A percentile compares a stretch with the other conserved stretches of the same genome.
phyloP scores from a whole-genome alignment of 1,284 basidiomycete species.

The Leccinum ponderosum region DNA sequence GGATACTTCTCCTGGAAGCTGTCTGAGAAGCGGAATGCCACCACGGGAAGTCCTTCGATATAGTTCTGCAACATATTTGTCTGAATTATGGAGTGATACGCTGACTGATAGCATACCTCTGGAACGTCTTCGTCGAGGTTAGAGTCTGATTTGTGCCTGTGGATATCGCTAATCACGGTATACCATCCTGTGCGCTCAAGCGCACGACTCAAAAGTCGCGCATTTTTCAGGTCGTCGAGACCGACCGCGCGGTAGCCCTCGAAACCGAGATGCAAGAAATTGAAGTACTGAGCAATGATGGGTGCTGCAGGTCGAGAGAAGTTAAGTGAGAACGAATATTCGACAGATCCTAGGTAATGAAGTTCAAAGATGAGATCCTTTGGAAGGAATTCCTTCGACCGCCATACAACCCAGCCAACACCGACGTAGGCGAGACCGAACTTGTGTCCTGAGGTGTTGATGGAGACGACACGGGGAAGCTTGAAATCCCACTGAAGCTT shows the following conservation, averaged over 20 bases:
- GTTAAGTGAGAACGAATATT: constrained; percentile 88
- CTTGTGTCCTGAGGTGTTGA: constrained; percentile 90
- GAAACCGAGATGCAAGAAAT: constrained; percentile 83
- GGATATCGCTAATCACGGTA: constrained; percentile 72
- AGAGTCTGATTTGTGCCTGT: constrained; percentile 40
- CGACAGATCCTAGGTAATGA: constrained; percentile 71
- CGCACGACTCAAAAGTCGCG: constrained; percentile 82
- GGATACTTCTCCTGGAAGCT: constrained; percentile 70
- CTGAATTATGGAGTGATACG: constrained; percentile 6
- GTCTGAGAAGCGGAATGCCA: constrained; percentile 89
- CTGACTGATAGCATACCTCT: constrained; percentile 45
- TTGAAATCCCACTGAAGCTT: constrained; percentile 86
- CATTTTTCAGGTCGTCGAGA: constrained; percentile 79
- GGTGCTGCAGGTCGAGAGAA: constrained; percentile 91
- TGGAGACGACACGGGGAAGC: constrained; percentile 84
- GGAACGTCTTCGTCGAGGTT: constrained; percentile 49
- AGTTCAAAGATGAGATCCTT: constrained; percentile 94
- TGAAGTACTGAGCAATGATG: constrained; percentile 93
- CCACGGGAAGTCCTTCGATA: constrained; percentile 83
- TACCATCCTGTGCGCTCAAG: constrained; percentile 82
- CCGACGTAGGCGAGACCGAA: constrained; percentile 88
- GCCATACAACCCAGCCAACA: constrained; percentile 88
- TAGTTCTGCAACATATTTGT: constrained; percentile 50
- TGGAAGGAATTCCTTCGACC: constrained; percentile 72
- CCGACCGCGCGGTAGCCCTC: constrained; percentile 80